These are phyloP conservation scores for Prunus fruticosa DNA, from an alignment of 306 rosid species.

Conservation along the genomic window DNA sequence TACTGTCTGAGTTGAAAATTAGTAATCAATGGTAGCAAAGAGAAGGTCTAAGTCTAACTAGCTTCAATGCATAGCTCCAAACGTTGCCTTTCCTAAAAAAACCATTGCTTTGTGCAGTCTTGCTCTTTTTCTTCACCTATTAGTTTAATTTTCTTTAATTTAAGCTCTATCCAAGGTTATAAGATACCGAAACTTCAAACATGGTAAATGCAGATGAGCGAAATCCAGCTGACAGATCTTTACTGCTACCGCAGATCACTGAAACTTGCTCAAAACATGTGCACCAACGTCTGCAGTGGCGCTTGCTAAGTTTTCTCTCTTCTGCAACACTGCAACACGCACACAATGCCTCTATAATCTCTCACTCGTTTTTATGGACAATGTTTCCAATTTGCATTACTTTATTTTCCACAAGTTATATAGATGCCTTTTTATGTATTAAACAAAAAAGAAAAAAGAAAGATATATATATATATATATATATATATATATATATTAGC, in stretches of 20 bases:
- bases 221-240: background rate
- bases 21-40: background rate
- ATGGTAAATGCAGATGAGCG: background rate
- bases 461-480: background rate
- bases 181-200: background rate
- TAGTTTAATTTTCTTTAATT: no score
- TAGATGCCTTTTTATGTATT: background rate
- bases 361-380: background rate
- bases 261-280: slow-evolving; percentile 13
- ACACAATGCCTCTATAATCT: background rate
- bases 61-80: background rate
- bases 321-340: background rate
- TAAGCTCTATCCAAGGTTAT: background rate
- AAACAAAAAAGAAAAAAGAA: background rate
- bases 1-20: no score
- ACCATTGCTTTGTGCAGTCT: background rate
- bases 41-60: background rate
- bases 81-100: background rate
- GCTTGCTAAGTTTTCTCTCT: background rate
- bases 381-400: no score
- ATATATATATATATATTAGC: background rate
- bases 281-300: slow-evolving; percentile 8
- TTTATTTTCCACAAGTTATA: no score
- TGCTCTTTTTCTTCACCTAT: background rate
- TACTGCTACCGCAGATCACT: slow-evolving; percentile 3